phyloP scores from a whole-genome alignment of 805 yeast species.

The Candida fluviatilis region DNA sequence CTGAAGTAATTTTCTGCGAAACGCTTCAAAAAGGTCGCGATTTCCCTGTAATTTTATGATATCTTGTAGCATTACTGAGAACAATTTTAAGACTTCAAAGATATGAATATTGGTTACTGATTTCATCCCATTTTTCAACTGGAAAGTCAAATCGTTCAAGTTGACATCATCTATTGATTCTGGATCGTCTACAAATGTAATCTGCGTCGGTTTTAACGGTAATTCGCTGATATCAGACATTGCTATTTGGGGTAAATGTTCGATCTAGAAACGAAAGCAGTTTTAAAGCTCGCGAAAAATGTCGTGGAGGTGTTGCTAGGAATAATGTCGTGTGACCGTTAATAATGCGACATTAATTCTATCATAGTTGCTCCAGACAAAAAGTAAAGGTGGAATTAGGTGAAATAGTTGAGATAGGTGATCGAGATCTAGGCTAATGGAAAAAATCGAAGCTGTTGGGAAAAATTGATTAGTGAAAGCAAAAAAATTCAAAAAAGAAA shows the following conservation, averaged over 20 bases:
- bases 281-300: no score
- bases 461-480: background rate
- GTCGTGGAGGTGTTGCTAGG: background rate
- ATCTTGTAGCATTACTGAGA: slow-evolving; percentile 26
- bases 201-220: slow-evolving; percentile 33
- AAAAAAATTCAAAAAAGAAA: background rate
- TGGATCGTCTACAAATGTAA: slow-evolving; percentile 42
- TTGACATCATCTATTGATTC: slow-evolving; percentile 27
- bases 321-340: no score
- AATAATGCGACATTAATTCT: no score
- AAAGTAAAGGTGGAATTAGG: no score
- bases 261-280: background rate
- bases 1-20: slow-evolving; percentile 13
- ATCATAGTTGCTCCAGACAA: no score
- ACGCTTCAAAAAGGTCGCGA: slow-evolving; percentile 18
- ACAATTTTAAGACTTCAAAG: slow-evolving; percentile 30
- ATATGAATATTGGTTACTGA: slow-evolving; percentile 31
- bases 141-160: slow-evolving; percentile 31
- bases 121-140: slow-evolving; percentile 25
- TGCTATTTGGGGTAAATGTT: background rate
- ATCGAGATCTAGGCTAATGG: no score
- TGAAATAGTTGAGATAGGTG: no score
- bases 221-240: slow-evolving; percentile 19
- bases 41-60: slow-evolving; percentile 26
- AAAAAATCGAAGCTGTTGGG: background rate